Evolutionary conservation across 2,329 filamentous ascomycete genomes (phyloP), one percentile per base, ranked within the genome.

Genomic region (Coniochaeta sp.): DNA sequence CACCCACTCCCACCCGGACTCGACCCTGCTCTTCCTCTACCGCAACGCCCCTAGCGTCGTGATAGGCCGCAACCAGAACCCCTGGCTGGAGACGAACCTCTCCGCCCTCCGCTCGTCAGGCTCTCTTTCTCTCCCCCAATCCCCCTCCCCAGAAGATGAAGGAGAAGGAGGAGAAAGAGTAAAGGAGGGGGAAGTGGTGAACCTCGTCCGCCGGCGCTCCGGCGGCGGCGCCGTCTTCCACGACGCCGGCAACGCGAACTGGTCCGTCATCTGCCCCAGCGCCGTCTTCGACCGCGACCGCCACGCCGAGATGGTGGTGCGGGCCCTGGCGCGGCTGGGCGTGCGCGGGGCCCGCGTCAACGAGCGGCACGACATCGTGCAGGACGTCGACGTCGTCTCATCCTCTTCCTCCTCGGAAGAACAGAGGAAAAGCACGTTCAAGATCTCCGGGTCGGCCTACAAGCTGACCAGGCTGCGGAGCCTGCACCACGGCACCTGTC

Each of bases 191-290:
- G 30, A 32, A n/a, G 22, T 47, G 10, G 74, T 85, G 40, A 67
- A 80, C 61, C 85, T 96, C 14, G 90, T 99, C 5, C 87, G 95
- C 14, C 84, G 95, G 19, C 85, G 93, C 57, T 93, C 89, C 24
- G 95, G 95, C 30, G 95, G 95, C 56, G 95, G 95, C 54, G 87
- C 95, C 1, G 95, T 99, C 58, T 98, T 96, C 71, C 95, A 99
- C 73, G 95, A 98, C 72, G 75, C 80, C 47, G 93, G 93, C 59
- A 99, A 99, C 72, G 83, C 96, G 66, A 99, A 99, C 74, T 99
- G 93, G 81, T 90, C 89, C 70, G 91, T 98, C 59, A 96, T 96
- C 56, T 91, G 88, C 64, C 93, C 93, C 1, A 84, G 90, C 0
- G 78, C 80, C 0, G 76, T 74, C 0, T 98, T 98, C 71, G 89